Percentiles rank a stretch among this genome's conserved stretches.
Conservation (phyloP, 208 protist species). For the Trypanosoma rangeli region DNA sequence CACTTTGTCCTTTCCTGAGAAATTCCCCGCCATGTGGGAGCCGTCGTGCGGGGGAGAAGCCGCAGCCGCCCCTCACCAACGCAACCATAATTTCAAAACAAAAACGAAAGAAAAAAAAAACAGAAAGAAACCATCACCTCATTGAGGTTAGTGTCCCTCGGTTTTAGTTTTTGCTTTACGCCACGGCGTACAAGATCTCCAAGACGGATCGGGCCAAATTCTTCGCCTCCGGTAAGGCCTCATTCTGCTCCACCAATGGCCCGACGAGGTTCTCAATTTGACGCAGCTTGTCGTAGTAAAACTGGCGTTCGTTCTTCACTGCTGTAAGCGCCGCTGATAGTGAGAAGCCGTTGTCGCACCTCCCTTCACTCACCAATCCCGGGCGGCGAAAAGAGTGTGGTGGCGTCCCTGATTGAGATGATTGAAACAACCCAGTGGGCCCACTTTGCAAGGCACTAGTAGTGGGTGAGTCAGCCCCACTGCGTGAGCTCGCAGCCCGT, state of each 20-base stretch:
- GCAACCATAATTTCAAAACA: conserved; percentile 10
- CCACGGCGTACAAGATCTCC: conserved; percentile 47
- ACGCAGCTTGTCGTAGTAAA: conserved; percentile 85
- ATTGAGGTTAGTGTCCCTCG: neutral
- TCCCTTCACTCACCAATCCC: no score
- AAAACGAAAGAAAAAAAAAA: conserved; percentile 13
- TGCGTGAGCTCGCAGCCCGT: neutral
- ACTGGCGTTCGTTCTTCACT: conserved; percentile 53
- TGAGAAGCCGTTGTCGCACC: conserved; percentile 17
- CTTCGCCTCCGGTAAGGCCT: conserved; percentile 26
- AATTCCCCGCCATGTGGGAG: no score
- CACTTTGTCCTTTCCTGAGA: no score
- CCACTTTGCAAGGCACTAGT: neutral
- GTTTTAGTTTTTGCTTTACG: conserved; percentile 14
- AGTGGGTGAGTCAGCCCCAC: neutral
- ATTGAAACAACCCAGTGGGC: conserved; percentile 4
- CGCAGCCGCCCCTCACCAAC: no score
- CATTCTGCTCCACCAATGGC: conserved; percentile 25
- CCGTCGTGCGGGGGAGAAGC: no score
- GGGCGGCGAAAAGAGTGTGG: neutral
- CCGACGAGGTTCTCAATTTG: conserved; percentile 63
- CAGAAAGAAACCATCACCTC: neutral
- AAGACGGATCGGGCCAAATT: conserved; percentile 43
- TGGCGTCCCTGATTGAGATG: conserved; percentile 14
- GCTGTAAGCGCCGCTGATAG: conserved; percentile 21